Evolutionary conservation across 768 basidiomycete genomes (phyloP), one percentile per base, ranked within the genome.

Genomic region (Steccherinum ochraceum): DNA sequence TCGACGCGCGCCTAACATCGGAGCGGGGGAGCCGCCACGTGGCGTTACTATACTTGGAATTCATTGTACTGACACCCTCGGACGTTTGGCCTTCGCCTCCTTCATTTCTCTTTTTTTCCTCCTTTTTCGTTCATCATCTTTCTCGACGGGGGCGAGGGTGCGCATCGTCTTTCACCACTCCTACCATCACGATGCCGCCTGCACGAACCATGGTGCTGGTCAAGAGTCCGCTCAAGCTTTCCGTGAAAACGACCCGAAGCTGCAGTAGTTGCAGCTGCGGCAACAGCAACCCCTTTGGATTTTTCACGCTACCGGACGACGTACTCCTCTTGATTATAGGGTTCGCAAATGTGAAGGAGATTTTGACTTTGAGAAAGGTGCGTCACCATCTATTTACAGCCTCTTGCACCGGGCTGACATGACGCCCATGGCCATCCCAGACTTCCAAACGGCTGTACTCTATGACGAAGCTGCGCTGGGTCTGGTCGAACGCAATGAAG

Each of bases 381-480:
- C n/a, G 66, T 49, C n/a, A 35, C 30, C 30, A 7, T 7, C 30
- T 7, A 7, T 16, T 35, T 35, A 16, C 30, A 35, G 30, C 30
- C 30, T 7, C 7, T 35, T 35, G 7, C 30, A 7, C 30, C 30
- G 30, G 7, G 30, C 30, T 16, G 7, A 7, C 7, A 35, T 35
- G 7, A 35, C 30, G 30, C 16, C 7, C 7, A 7, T 16, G 7
- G 7, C 30, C 7, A 35, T 7, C 30, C 10, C 52, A 69, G 69
- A 64, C 67, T 21, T 67, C 61, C 11, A 62, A 61, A 23, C 61
- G 62, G 12, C 55, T 69, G 39, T 60, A 45, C 40, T 40, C 58
- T 10, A 54, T 70, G 45, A 66, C 67, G 41, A 67, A 64, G 54
- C 50, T 64, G 41, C 68, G 69, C 47, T 69, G 67, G 67, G 66